phyloP scores from a whole-genome alignment of 2,329 filamentous ascomycete species.

The Botryotinia narcissicola region DNA sequence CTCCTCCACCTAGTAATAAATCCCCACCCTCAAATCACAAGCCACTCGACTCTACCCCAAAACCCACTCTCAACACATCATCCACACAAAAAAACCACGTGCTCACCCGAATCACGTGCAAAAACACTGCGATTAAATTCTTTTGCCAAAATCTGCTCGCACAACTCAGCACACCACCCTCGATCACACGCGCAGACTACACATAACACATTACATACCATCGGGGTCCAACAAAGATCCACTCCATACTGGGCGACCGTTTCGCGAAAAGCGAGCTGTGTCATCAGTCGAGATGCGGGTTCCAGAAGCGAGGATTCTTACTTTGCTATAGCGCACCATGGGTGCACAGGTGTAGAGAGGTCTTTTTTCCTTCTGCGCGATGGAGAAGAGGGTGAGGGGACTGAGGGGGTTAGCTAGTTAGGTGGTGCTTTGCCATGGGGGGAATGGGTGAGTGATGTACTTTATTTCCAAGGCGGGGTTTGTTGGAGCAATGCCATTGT shows the following conservation, averaged over 20 bases:
- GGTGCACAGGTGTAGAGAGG: slow-evolving; percentile 60
- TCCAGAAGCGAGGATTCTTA: slow-evolving; percentile 20
- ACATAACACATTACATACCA: slow-evolving; percentile 43
- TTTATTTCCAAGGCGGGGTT: slow-evolving; percentile 19
- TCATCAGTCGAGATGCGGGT: background rate
- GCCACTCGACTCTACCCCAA: background rate
- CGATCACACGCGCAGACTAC: too few relatives aligned
- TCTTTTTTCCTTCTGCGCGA: slow-evolving; percentile 50
- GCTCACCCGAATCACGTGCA: slow-evolving; percentile 58
- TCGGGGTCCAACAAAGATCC: slow-evolving; percentile 69
- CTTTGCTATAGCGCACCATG: slow-evolving; percentile 66
- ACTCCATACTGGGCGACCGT: slow-evolving; percentile 63
- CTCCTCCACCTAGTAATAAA: background rate
- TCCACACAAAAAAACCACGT: background rate
- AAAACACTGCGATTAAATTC: slow-evolving; percentile 62
- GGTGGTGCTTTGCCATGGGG: background rate
- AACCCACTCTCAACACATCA: background rate
- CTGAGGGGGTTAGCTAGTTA: slow-evolving; percentile 37
- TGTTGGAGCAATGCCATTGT: background rate
- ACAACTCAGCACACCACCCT: background rate
- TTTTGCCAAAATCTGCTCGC: slow-evolving; percentile 55
- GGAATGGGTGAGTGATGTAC: background rate
- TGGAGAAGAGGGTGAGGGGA: slow-evolving; percentile 58
- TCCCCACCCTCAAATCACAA: background rate
- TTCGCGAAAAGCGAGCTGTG: slow-evolving; percentile 64